Conservation (phyloP, 2,329 filamentous ascomycete species). For the Fusarium chlamydosporum region DNA sequence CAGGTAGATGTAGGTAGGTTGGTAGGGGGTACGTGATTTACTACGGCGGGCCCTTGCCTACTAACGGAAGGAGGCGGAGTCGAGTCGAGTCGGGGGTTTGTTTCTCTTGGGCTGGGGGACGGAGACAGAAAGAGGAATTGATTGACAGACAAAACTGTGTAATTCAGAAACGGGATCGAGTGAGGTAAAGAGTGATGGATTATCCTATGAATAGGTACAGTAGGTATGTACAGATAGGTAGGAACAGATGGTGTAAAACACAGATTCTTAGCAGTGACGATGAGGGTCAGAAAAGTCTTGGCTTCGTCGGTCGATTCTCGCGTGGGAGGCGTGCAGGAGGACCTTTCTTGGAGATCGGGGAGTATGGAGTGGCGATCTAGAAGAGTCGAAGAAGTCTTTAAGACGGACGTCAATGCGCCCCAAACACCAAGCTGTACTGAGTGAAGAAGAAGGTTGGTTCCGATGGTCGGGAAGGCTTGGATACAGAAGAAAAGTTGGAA, state of each 20-base stretch:
- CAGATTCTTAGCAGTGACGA: constrained; percentile 27
- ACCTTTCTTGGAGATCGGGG: constrained; percentile 13
- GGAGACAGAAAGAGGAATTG: background rate
- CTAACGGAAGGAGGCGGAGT: constrained; percentile 27
- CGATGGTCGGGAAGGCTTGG: background rate
- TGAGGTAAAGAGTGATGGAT: background rate
- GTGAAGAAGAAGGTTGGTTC: background rate
- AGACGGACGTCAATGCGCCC: constrained; percentile 2
- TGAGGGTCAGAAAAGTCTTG: constrained; percentile 39
- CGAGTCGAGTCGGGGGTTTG: constrained; percentile 3
- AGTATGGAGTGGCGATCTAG: constrained; percentile 35
- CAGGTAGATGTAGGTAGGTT: background rate
- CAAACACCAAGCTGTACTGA: background rate
- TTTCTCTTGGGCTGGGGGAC: constrained; percentile 4
- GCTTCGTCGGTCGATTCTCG: constrained; percentile 35
- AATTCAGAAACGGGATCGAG: background rate
- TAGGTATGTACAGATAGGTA: background rate
- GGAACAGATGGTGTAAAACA: background rate
- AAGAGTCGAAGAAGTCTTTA: constrained; percentile 33
- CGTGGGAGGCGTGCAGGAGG: constrained; percentile 24
- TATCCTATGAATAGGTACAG: background rate
- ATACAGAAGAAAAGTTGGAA: constrained; percentile 5
- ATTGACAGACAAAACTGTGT: background rate
- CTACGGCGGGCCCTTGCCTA: constrained; percentile 29
- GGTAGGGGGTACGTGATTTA: constrained; percentile 19